Percentiles rank a stretch among this genome's conserved stretches.
Conservation (phyloP, 2,329 filamentous ascomycete genomes). For the Ophiosphaerella herpotricha region DNA sequence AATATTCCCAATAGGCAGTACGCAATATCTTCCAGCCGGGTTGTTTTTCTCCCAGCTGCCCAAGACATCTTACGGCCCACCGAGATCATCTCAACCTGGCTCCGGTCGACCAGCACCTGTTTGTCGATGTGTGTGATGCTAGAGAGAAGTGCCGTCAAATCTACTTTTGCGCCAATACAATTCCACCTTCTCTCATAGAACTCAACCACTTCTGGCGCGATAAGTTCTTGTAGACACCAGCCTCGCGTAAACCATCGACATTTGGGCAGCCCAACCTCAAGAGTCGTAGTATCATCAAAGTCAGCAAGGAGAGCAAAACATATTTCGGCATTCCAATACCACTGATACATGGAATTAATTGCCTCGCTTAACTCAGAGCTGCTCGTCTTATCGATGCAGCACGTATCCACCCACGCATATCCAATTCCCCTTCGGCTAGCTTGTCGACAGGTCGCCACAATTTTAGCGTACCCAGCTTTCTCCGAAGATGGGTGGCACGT, state of each 20-base stretch:
- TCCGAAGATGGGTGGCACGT: no score
- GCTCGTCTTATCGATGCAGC: slow-evolving; percentile 21
- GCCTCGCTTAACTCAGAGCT: slow-evolving; percentile 12
- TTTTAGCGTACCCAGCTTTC: no score
- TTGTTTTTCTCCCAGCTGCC: slow-evolving; percentile 16
- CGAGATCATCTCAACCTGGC: background rate
- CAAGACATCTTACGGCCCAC: slow-evolving; percentile 13
- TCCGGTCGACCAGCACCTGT: background rate
- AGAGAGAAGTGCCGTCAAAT: slow-evolving; percentile 2
- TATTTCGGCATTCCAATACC: slow-evolving; percentile 11
- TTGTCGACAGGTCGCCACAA: no score
- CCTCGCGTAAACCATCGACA: slow-evolving; percentile 24
- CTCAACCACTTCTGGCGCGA: slow-evolving; percentile 7
- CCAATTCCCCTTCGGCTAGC: slow-evolving; percentile 10
- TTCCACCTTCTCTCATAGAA: slow-evolving; percentile 6
- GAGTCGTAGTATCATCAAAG: background rate
- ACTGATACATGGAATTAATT: slow-evolving; percentile 23
- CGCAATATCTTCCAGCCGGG: slow-evolving; percentile 13
- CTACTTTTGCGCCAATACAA: slow-evolving; percentile 2
- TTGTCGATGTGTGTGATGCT: slow-evolving; percentile 7
- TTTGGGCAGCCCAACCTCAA: background rate
- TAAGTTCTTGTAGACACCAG: slow-evolving; percentile 23
- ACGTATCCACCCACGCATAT: slow-evolving; percentile 22
- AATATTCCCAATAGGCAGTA: slow-evolving; percentile 21
- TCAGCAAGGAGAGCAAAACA: slow-evolving; percentile 18